Evolutionary conservation across 2,329 filamentous ascomycete genomes (phyloP), one percentile per base, ranked within the genome.

Genomic region (Nemania diffusa): DNA sequence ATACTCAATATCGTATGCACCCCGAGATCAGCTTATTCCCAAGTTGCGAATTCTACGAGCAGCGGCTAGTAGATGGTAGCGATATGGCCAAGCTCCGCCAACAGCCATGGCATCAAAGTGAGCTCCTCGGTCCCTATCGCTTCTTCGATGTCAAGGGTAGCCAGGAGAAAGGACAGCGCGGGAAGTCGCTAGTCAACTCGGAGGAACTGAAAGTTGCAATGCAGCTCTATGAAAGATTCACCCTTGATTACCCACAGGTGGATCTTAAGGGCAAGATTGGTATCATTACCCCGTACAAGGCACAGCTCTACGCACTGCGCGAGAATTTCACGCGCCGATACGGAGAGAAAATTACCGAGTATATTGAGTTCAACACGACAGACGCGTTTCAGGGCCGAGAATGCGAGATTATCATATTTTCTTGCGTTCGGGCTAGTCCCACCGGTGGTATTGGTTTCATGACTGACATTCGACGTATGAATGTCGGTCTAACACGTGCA

Each of bases 1-100:
- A 98, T 77, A 96, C 92, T 63, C 96, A 99, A 77, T 99, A 99
- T 78, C 96, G 96, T 80, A 99, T 99, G 97, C 96, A 99, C 81
- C 96, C 97, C 0, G 93, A 96, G 72, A 99, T 99, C 78, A 97
- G 94, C 79, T 80, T 84, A 59, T 99, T 97, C 79, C 96, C 97
- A 1, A 97, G 94, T 78, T 84, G 87, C 73, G 91, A 94, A 58
- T 99, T 99, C 81, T 99, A 99, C 81, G 93, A 98, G 77, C 90
- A 92, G 29, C 88, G 90, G 70, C 87, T 99, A 11, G 84, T 94
- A 70, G 94, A 99, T 78, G 96, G 97, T 26, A 87, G 87, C 67
- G 87, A 92, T 71, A 98, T 98, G 94, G 89, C 86, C 3, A 84
- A 82, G 62, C 83, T 97, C 60, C 91, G 96, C 55, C 82, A 84